Conservation (phyloP, 2,329 filamentous ascomycete genomes). For the Neoscytalidium dimidiatum region DNA sequence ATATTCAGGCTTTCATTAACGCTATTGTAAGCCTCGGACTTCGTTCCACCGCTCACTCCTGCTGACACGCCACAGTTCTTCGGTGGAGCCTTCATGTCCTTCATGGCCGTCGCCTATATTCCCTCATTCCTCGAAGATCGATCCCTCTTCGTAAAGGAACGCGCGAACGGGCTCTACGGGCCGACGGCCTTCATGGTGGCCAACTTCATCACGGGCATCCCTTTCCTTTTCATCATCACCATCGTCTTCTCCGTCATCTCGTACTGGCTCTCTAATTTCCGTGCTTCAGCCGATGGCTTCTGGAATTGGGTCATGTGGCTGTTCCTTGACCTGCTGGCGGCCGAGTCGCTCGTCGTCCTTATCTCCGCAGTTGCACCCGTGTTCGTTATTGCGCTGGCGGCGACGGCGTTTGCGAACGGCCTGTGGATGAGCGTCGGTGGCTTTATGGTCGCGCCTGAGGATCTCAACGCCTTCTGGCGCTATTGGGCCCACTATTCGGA, state of each 20-base stretch:
- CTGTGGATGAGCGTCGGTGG: conserved; percentile 87
- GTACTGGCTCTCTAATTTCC: conserved; percentile 81
- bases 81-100: conserved; percentile 54
- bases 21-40: conserved; percentile 53
- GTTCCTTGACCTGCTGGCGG: conserved; percentile 80
- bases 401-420: conserved; percentile 83
- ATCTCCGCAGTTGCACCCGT: conserved; percentile 72
- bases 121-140: conserved; percentile 81
- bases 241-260: conserved; percentile 73
- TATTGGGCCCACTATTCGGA: conserved; percentile 90
- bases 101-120: conserved; percentile 73
- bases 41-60: conserved; percentile 22
- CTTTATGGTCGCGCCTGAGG: conserved; percentile 72
- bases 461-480: conserved; percentile 80
- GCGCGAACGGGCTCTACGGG: conserved; percentile 78
- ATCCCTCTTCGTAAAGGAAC: conserved; percentile 72
- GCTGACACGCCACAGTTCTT: conserved; percentile 39
- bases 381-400: conserved; percentile 77
- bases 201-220: conserved; percentile 81
- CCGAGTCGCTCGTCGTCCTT: conserved; percentile 79
- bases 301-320: conserved; percentile 81
- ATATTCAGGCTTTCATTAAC: conserved; percentile 81
- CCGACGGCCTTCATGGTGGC: conserved; percentile 71
- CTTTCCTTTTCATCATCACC: conserved; percentile 78
- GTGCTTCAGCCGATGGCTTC: conserved; percentile 65